Conservation (phyloP, 83 land plant genomes). For the Thuja plicata region DNA sequence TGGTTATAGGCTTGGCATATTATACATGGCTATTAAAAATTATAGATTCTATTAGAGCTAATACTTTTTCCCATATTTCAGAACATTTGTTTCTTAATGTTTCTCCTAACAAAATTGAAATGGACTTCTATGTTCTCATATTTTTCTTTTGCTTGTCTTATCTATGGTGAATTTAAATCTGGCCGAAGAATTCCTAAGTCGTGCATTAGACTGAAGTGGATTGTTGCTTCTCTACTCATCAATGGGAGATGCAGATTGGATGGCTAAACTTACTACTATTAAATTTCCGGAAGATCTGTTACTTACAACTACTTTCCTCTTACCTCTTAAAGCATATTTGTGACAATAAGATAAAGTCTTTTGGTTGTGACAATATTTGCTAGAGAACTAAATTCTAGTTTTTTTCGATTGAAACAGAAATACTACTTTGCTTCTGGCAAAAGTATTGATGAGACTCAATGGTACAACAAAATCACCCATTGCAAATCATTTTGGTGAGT, state of each 20-base stretch:
- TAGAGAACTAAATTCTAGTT: too few relatives aligned
- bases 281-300: too few relatives aligned
- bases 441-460: too few relatives aligned
- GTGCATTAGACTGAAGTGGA: conserved; percentile 93
- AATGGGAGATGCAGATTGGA: conserved; percentile 89
- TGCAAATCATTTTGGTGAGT: too few relatives aligned
- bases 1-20: background rate
- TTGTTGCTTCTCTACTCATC: conserved; percentile 89
- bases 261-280: conserved; percentile 67
- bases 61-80: background rate
- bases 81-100: background rate
- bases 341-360: too few relatives aligned
- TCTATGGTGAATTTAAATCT: conserved; percentile 74
- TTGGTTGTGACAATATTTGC: too few relatives aligned
- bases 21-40: background rate
- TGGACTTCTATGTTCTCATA: background rate
- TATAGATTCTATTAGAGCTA: background rate
- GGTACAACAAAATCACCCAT: too few relatives aligned
- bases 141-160: background rate
- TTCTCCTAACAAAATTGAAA: background rate
- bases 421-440: too few relatives aligned
- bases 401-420: too few relatives aligned
- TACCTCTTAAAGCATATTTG: too few relatives aligned
- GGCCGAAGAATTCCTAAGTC: conserved; percentile 85
- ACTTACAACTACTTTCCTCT: too few relatives aligned